Base-by-base conservation (phyloP, 352 stramenopile species). In the Aphanomyces euteiches region DNA sequence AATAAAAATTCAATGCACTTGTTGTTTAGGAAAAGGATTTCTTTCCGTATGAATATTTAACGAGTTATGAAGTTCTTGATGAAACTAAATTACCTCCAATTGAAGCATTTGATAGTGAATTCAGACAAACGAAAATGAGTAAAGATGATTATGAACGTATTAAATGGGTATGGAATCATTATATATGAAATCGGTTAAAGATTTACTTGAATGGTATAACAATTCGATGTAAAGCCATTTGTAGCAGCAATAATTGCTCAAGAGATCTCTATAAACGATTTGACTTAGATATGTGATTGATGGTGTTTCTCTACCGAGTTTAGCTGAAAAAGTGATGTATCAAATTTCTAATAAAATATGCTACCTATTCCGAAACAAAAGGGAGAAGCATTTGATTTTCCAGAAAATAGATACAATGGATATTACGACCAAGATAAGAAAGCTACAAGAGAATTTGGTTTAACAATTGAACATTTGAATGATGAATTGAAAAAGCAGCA, bases 191-290 rank as follows among this genome's bases (percentile, higher is more conserved):
- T n/a, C n/a, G n/a, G n/a, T n/a, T n/a, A n/a, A n/a, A n/a, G n/a
- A n/a, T n/a, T n/a, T n/a, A n/a, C n/a, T 81, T 3, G 60, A 76
- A n/a, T 81, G 75, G 74, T 78, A 80, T 45, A 80, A 77, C 47
- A 78, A 77, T 70, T 64, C 77, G 4, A 73, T 78, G 67, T 73
- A 78, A 34, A 38, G 45, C 13, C 73, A 70, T 19, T 80, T 78
- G 41, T 53, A 74, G 28, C 67, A n/a, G 73, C 73, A 2, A 48
- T 74, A 2, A 54, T 69, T 19, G 28, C 54, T 3, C 60, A 58
- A 19, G 60, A 28, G 7, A 71, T 38, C 7, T 67, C 15, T 67
- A n/a, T n/a, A n/a, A n/a, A n/a, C n/a, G n/a, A n/a, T n/a, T n/a
- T n/a, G n/a, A n/a, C n/a, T n/a, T n/a, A 50, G 13, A 54, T 34